Conservation (phyloP, 768 basidiomycete species). For the Amanita subjunquillea region DNA sequence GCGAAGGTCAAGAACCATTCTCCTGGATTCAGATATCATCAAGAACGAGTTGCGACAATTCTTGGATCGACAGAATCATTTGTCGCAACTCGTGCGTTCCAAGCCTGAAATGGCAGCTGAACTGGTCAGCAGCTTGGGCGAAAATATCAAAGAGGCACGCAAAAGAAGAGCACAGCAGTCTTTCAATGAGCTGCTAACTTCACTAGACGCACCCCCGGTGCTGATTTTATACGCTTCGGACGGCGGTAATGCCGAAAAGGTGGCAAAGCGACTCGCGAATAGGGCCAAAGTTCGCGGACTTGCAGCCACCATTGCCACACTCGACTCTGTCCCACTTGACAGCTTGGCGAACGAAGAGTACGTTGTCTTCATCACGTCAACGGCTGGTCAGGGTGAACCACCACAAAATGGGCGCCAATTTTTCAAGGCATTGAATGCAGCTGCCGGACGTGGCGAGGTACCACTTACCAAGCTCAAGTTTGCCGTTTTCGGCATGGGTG, state of each 20-base stretch:
- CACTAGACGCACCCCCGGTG: conserved; percentile 84
- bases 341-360: conserved; percentile 65
- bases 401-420: conserved; percentile 93
- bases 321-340: conserved; percentile 77
- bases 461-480: conserved; percentile 58
- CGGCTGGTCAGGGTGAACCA: conserved; percentile 94
- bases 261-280: conserved; percentile 77
- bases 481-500: conserved; percentile 91
- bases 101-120: conserved; percentile 75
- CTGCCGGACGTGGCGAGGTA: conserved; percentile 44
- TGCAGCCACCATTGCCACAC: conserved; percentile 57
- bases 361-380: conserved; percentile 83
- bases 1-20: conserved; percentile 72
- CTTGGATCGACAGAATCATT: conserved; percentile 93
- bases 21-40: conserved; percentile 87
- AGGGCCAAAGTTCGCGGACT: conserved; percentile 82
- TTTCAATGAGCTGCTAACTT: conserved; percentile 73
- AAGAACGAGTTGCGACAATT: conserved; percentile 91
- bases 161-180: conserved; percentile 73
- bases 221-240: conserved; percentile 92
- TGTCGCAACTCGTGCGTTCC: conserved; percentile 83
- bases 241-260: conserved; percentile 92
- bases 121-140: conserved; percentile 76
- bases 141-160: conserved; percentile 75
- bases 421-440: conserved; percentile 76